Base-by-base conservation (phyloP, 2,329 filamentous ascomycete genomes). In the Neoscytalidium dimidiatum region DNA sequence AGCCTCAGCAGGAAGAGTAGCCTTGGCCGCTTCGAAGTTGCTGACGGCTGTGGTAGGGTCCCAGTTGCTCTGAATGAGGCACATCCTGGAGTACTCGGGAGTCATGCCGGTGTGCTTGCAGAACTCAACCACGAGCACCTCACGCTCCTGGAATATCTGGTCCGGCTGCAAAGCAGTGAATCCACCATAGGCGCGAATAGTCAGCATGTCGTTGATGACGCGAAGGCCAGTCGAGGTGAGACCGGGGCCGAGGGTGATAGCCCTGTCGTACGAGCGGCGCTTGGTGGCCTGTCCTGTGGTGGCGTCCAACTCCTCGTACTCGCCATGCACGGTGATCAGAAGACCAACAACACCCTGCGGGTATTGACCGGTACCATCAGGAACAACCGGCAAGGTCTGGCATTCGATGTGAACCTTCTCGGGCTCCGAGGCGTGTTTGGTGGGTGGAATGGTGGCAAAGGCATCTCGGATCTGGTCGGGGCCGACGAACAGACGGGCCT, bases 401-500 rank as follows among this genome's bases (percentile, higher is more conserved):
- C 92, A 94, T 77, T 96, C 92, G 73, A 96, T 88, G 61, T 92
- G 86, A 83, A 92, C 96, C 71, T 93, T 91, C 72, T 86, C 83
- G 13, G 88, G 79, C 52, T 92, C 86, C 1, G 84, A 79, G 1
- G 92, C 90, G 74, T 97, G 93, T 49, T 85, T 86, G 8, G 92
- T 94, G 44, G 81, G 79, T 0, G 93, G 93, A 3, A 97, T 82
- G 3, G 80, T 80, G 63, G 85, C 84, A 89, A 92, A 96, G 19
- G 88, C 75, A 64, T 88, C 84, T 58, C 84, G 81, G 66, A 96
- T 93, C 48, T 85, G 81, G 46, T 86, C 82, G 3, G 81, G 79
- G 1, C 92, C 92, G 8, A 81, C 84, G 72, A 88, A 89, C 4
- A 89, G 78, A 44, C 93, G 88, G 66, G 88, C 85, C 70, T 89